These are phyloP conservation scores for Acanthochlamys bracteata DNA, from an alignment of 106 monocot species.

Conservation along the genomic window DNA sequence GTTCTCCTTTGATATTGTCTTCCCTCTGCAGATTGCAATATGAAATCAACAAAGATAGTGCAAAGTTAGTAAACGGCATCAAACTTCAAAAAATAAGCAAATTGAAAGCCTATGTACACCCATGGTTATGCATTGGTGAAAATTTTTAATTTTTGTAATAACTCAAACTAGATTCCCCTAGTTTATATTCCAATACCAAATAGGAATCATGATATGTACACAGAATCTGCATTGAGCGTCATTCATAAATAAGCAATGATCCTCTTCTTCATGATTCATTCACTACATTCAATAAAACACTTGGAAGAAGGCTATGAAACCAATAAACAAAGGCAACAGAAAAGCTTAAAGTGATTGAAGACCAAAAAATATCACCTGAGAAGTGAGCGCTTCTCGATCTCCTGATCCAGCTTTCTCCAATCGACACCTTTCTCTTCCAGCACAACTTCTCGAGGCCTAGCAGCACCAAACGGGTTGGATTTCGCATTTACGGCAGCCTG, in stretches of 20 bases:
- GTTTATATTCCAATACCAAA: too few relatives aligned
- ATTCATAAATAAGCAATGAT: not conserved
- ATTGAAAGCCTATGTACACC: too few relatives aligned
- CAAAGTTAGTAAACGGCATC: not conserved
- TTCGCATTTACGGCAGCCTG: not conserved
- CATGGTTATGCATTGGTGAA: too few relatives aligned
- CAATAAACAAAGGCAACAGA: not conserved
- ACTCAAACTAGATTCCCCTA: too few relatives aligned
- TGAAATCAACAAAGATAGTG: not conserved
- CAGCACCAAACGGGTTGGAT: conserved; percentile 11
- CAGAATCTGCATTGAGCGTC: not conserved
- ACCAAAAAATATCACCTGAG: not conserved
- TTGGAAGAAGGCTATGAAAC: not conserved
- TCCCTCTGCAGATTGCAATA: conserved; percentile 2
- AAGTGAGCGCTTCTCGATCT: not conserved
- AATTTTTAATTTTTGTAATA: too few relatives aligned
- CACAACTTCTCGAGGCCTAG: conserved; percentile 12
- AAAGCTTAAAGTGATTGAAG: not conserved
- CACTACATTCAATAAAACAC: not conserved
- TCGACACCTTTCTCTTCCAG: conserved; percentile 20
- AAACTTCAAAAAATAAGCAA: not conserved
- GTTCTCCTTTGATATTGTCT: not conserved
- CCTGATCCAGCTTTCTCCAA: conserved; percentile 11
- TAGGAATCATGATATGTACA: too few relatives aligned
- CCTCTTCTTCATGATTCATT: not conserved